These are phyloP conservation scores for Aspergillus novoparasiticus DNA, from an alignment of 2,329 filamentous ascomycete species.

Conservation along the genomic window DNA sequence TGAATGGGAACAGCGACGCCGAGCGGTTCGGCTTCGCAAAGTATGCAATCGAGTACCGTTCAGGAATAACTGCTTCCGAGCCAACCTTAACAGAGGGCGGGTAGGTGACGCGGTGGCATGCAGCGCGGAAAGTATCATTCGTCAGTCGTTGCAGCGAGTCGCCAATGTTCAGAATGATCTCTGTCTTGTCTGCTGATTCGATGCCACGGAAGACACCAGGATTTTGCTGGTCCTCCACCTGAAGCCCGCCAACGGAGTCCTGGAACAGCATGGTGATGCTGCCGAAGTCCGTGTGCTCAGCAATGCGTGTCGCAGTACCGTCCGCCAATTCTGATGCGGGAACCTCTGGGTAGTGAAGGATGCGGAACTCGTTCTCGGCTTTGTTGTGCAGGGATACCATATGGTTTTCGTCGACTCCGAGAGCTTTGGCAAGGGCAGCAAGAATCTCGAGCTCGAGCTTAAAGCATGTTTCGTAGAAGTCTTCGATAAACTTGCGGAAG, in stretches of 20 bases:
- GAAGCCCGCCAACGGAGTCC: slow-evolving; percentile 40
- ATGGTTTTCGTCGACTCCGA: background rate
- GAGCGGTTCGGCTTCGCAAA: slow-evolving; percentile 37
- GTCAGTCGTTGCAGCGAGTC: slow-evolving; percentile 46
- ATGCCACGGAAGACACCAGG: slow-evolving; percentile 23
- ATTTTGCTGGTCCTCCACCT: slow-evolving; percentile 35
- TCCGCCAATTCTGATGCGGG: slow-evolving; percentile 1
- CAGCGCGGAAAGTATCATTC: slow-evolving; percentile 38
- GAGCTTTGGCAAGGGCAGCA: background rate
- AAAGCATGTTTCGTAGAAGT: background rate
- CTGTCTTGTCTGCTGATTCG: slow-evolving; percentile 7
- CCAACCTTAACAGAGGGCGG: slow-evolving; percentile 25
- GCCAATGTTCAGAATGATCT: slow-evolving; percentile 45
- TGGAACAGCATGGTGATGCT: slow-evolving; percentile 42
- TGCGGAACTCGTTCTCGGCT: slow-evolving; percentile 14
- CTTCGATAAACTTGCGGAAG: background rate
- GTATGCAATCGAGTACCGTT: slow-evolving; percentile 29
- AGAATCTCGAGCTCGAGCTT: background rate
- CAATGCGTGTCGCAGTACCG: slow-evolving; percentile 15
- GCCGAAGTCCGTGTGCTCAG: slow-evolving; percentile 19
- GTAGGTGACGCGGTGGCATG: slow-evolving; percentile 38
- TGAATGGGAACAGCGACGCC: slow-evolving; percentile 29
- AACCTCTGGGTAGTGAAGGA: slow-evolving; percentile 18
- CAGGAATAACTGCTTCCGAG: slow-evolving; percentile 24
- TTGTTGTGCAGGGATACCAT: background rate